Evolutionary conservation across 177 flowering plant genomes (phyloP).

Genomic region (Vitis hybrid): DNA sequence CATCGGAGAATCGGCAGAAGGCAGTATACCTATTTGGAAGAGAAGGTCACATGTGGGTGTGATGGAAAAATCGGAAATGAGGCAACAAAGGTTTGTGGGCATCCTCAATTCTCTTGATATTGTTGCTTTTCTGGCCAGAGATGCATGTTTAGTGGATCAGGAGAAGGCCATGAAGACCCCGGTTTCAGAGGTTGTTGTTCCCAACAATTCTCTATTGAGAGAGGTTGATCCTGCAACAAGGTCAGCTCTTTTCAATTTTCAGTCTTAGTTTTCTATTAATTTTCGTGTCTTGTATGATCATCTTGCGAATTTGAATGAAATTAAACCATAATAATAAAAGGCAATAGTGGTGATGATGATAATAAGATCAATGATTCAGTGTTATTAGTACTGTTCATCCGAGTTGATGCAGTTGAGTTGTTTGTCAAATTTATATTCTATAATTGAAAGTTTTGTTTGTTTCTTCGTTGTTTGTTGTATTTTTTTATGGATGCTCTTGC

Average conservation of each 20-base stretch:
- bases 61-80: conserved; percentile 60
- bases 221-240: conserved; percentile 49
- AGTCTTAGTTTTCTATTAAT: not conserved
- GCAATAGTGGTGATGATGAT: too few relatives aligned
- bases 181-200: conserved; percentile 44
- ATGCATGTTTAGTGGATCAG: conserved; percentile 64
- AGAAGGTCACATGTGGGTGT: conserved; percentile 41
- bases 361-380: too few relatives aligned
- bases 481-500: too few relatives aligned
- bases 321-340: too few relatives aligned
- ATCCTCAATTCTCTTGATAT: conserved; percentile 83
- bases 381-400: too few relatives aligned
- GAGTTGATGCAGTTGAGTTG: too few relatives aligned
- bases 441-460: too few relatives aligned
- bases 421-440: too few relatives aligned
- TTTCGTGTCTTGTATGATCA: not conserved
- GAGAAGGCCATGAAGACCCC: conserved; percentile 78
- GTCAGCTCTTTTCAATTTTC: conserved; percentile 18
- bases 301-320: too few relatives aligned
- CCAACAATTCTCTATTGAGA: conserved; percentile 44
- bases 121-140: conserved; percentile 72
- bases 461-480: too few relatives aligned
- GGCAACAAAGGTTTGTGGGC: conserved; percentile 90
- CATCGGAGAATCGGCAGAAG: conserved; percentile 82
- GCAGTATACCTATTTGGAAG: conserved; percentile 90